A percentile compares a stretch with the other conserved stretches of the same genome.
These are phyloP conservation scores for Sclerotinia minor DNA, from an alignment of 2,329 filamentous ascomycete species.

Conservation along the genomic window DNA sequence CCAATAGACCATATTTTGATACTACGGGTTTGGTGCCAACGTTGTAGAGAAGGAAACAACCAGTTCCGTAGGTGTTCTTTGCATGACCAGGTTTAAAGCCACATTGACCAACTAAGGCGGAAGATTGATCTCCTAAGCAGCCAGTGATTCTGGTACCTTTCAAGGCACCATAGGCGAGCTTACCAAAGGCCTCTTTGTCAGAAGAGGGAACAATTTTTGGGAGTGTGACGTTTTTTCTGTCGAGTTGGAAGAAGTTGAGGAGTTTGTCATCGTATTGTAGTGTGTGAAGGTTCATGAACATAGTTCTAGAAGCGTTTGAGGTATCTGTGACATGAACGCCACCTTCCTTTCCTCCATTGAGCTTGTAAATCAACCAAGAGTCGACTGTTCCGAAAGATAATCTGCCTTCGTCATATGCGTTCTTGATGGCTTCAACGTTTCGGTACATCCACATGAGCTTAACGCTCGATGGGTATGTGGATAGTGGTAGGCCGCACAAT, in stretches of 20 bases:
- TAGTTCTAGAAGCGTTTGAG: conserved; percentile 80
- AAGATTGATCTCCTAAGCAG: conserved; percentile 78
- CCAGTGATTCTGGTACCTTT: conserved; percentile 71
- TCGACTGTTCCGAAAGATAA: conserved; percentile 81
- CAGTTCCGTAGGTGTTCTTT: conserved; percentile 84
- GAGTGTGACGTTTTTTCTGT: conserved; percentile 66
- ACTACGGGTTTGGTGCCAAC: conserved; percentile 82
- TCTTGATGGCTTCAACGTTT: conserved; percentile 64
- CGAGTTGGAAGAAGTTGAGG: conserved; percentile 72
- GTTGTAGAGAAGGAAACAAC: conserved; percentile 83
- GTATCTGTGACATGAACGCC: conserved; percentile 74
- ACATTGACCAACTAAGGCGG: conserved; percentile 77
- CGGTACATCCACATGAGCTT: conserved; percentile 77
- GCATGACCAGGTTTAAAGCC: conserved; percentile 79
- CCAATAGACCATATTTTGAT: conserved; percentile 77
- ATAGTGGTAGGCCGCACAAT: conserved; percentile 74
- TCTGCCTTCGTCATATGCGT: conserved; percentile 69
- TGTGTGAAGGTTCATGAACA: conserved; percentile 82
- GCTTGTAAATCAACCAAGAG: conserved; percentile 76
- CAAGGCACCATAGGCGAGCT: conserved; percentile 63
- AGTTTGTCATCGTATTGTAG: conserved; percentile 73
- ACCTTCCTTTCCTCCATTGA: conserved; percentile 68
- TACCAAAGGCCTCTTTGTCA: conserved; percentile 70
- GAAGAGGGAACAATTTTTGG: conserved; percentile 77
- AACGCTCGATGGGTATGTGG: conserved; percentile 77